Evolutionary conservation across 129 eudicot species (phyloP).

Genomic region (Saposhnikovia divaricata): DNA sequence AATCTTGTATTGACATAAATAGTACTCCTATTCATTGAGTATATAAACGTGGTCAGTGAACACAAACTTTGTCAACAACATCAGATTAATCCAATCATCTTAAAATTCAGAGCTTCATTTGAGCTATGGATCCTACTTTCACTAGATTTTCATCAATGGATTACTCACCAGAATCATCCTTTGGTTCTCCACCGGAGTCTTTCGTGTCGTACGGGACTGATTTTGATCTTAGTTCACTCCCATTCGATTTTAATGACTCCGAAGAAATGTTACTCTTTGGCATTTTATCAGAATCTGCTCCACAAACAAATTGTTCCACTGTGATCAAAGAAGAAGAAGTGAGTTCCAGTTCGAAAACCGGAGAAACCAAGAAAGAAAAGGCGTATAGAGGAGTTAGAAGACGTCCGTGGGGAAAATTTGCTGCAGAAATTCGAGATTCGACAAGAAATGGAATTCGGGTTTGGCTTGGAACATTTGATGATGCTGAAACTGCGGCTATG

Average conservation of each 20-base stretch:
- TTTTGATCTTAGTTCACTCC: constrained; percentile 34
- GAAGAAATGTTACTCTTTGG: constrained; percentile 61
- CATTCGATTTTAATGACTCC: constrained; percentile 54
- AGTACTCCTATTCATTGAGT: background rate
- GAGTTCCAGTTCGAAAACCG: constrained; percentile 6
- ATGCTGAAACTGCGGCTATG: constrained; percentile 74
- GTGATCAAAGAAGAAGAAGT: constrained; percentile 23
- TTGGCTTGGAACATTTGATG: constrained; percentile 84
- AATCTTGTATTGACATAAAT: background rate
- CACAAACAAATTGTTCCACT: constrained; percentile 8
- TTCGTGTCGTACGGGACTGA: constrained; percentile 40
- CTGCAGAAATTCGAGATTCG: constrained; percentile 83
- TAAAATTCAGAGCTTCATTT: background rate
- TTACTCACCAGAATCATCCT: constrained; percentile 41
- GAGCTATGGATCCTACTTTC: constrained; percentile 28
- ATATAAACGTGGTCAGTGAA: constrained; percentile 14
- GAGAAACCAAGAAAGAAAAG: constrained; percentile 20
- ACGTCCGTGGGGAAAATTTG: constrained; percentile 94
- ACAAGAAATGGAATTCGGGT: constrained; percentile 63
- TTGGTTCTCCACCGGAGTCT: constrained; percentile 12
- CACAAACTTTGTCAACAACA: constrained; percentile 7
- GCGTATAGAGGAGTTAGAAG: constrained; percentile 69
- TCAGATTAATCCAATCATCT: background rate
- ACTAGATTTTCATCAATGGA: constrained; percentile 14
- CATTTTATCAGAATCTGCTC: constrained; percentile 30